Base-by-base conservation (phyloP, 805 yeast species). In the Candida gorgasii region DNA sequence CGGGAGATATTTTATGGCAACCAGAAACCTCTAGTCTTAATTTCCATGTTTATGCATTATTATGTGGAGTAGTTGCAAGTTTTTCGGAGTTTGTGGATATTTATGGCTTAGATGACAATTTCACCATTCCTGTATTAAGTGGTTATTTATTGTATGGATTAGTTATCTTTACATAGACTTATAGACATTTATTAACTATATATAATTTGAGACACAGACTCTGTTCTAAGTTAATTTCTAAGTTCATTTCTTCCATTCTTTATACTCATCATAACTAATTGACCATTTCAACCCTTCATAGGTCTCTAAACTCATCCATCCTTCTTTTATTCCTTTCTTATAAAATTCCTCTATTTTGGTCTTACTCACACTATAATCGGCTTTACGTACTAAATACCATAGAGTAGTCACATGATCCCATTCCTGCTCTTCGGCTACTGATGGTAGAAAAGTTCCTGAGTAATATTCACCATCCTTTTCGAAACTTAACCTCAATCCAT, bases 41-140 rank as follows among this genome's bases (percentile, higher is more conserved):
- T 39, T 58, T 89, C 34, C 70, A 67, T 31, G 56, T 65, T 1
- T 70, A 82, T 45, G 78, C 90, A 2, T 41, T 84, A 16, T 55
- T 82, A 20, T 76, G 84, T 52, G 99, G 98, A 0, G 54, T 89
- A 14, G 79, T 89, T 32, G 97, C 96, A 8, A 82, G 97, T 5
- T 65, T 86, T 12, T 82, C 95, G 35, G 99, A 93, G 70, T 88
- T 89, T 22, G 77, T 90, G 37, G 89, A 86, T 51, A 44, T 90
- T 12, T 80, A 75, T 44, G 80, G 79, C 31, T 67, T 90, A 64
- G 99, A 93, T 63, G 99, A 93, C 60, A 93, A 93, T 62, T 79
- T 93, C 54, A 90, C 98, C 36, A 92, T 93, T 46, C 99, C 99
- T 5, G 88, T 88, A 1, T 63, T 92, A 32, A 84, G 96, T 15